These are phyloP conservation scores for Annulohypoxylon bovei DNA, from an alignment of 495 filamentous ascomycete species.

Conservation along the genomic window DNA sequence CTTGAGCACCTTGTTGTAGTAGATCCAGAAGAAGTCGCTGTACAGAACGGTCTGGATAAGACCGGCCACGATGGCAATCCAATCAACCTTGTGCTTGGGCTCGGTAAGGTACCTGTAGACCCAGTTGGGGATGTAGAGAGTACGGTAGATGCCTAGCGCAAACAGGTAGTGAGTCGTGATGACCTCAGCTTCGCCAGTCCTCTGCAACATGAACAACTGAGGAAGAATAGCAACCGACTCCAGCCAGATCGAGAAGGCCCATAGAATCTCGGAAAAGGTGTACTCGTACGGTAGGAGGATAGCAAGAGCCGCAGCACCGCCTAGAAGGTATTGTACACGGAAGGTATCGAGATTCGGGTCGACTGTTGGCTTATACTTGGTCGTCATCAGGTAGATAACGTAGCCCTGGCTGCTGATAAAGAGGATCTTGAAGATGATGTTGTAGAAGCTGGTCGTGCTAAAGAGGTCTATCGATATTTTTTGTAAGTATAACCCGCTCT, in stretches of 20 bases:
- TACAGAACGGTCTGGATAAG: conserved; percentile 94
- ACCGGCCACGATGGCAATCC: conserved; percentile 85
- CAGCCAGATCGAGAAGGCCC: conserved; percentile 98
- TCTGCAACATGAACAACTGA: conserved; percentile 96
- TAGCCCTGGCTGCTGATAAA: conserved; percentile 91
- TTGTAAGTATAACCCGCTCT: conserved; percentile 8
- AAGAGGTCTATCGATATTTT: conserved; percentile 75
- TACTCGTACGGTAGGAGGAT: conserved; percentile 87
- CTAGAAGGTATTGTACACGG: conserved; percentile 91
- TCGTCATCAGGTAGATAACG: conserved; percentile 96
- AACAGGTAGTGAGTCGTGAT: conserved; percentile 99
- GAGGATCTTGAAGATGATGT: conserved; percentile 93
- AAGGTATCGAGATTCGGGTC: conserved; percentile 97
- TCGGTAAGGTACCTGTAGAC: conserved; percentile 86
- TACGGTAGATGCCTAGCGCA: conserved; percentile 89
- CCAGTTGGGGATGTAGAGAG: conserved; percentile 99
- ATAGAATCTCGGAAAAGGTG: conserved; percentile 78
- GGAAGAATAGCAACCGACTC: conserved; percentile 96
- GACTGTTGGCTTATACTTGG: conserved; percentile 94
- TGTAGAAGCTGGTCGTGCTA: conserved; percentile 86
- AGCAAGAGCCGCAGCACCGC: conserved; percentile 77
- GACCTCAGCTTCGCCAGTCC: conserved; percentile 96
- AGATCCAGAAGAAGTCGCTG: conserved; percentile 99
- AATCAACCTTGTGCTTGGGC: conserved; percentile 71
- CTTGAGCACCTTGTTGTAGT: conserved; percentile 93